Conservation (phyloP, 2,329 filamentous ascomycete species). For the Stagonosporopsis rhizophila region DNA sequence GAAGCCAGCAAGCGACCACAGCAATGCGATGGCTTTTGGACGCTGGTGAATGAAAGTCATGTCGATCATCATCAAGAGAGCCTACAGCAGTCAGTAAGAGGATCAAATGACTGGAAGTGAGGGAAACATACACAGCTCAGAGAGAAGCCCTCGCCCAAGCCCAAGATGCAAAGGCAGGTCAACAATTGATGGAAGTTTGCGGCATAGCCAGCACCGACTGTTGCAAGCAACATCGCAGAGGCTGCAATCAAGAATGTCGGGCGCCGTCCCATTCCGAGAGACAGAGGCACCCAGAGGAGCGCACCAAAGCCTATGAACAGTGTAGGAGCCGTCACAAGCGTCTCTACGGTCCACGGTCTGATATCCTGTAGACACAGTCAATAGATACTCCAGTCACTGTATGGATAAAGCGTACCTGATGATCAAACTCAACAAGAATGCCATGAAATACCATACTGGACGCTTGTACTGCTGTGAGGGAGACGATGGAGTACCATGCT, state of each 20-base stretch:
- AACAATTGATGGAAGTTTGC: conserved; percentile 38
- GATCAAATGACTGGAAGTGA: background rate
- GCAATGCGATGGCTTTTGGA: conserved; percentile 43
- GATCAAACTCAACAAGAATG: conserved; percentile 22
- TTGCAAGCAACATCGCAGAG: conserved; percentile 35
- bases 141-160: conserved; percentile 42
- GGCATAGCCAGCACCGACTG: conserved; percentile 36
- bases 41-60: conserved; percentile 52
- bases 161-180: conserved; percentile 41
- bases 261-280: conserved; percentile 48
- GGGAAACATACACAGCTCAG: conserved; percentile 36
- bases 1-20: conserved; percentile 43
- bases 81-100: conserved; percentile 27
- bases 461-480: conserved; percentile 30
- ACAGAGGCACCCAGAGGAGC: conserved; percentile 50
- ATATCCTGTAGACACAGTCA: conserved; percentile 22
- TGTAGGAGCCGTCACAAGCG: conserved; percentile 38
- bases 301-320: conserved; percentile 48
- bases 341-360: conserved; percentile 33
- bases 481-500: conserved; percentile 22
- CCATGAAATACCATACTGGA: conserved; percentile 24
- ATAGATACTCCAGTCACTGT: background rate
- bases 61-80: conserved; percentile 49
- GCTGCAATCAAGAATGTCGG: conserved; percentile 46
- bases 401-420: conserved; percentile 17